Conservation (phyloP, 331 rosid genomes). For the Prunus yedoensis region DNA sequence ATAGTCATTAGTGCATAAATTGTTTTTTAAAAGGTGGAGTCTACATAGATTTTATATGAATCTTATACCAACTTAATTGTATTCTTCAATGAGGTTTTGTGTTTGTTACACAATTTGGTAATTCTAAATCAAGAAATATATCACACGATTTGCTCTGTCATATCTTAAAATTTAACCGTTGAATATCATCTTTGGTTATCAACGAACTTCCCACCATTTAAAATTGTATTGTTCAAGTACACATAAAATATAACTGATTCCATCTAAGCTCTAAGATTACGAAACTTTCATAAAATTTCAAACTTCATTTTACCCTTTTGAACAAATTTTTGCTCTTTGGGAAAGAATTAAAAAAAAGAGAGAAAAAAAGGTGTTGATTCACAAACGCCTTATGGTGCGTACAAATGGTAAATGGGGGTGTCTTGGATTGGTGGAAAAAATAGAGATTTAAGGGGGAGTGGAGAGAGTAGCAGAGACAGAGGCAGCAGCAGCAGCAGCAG, state of each 20-base stretch:
- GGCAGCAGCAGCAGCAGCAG: background rate
- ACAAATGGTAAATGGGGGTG: background rate
- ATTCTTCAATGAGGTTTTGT: no score
- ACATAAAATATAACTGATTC: background rate
- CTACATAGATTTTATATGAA: no score
- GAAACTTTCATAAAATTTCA: no score
- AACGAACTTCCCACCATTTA: background rate
- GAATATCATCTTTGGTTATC: background rate
- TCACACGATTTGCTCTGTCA: fast-evolving
- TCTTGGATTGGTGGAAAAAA: background rate
- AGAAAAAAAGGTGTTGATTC: background rate
- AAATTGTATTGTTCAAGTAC: background rate
- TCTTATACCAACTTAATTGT: no score
- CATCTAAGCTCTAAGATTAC: background rate
- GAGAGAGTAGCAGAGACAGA: background rate
- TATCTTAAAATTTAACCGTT: no score
- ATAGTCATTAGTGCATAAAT: no score
- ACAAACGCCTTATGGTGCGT: background rate
- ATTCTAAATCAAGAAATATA: no score
- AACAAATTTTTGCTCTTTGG: no score
- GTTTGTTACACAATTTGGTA: no score
- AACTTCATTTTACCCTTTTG: background rate
- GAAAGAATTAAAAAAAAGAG: background rate
- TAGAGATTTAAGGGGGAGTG: background rate
- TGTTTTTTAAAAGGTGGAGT: no score